A percentile compares a stretch with the other conserved stretches of the same genome.
Evolutionary conservation across 2,329 filamentous ascomycete species (phyloP).

Genomic region (Xylariaceae sp.): DNA sequence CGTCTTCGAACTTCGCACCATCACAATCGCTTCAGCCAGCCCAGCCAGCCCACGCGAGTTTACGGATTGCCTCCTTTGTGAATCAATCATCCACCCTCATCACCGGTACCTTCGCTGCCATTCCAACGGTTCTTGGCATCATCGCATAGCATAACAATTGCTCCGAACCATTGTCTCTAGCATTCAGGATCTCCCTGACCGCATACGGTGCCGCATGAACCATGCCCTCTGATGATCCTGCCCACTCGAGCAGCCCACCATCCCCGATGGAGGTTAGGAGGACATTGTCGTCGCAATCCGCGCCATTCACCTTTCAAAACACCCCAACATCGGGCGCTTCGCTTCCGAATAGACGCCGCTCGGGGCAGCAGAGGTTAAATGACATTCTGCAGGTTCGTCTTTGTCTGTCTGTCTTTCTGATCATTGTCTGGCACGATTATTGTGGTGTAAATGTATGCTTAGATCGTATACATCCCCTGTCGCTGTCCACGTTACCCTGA

Average conservation of each 20-base stretch:
- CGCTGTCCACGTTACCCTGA: too few relatives aligned
- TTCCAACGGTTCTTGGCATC: not conserved
- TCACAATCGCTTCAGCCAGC: not conserved
- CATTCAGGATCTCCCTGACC: not conserved
- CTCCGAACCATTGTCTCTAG: not conserved
- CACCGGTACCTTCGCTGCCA: not conserved
- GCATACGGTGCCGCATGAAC: not conserved
- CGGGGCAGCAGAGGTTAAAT: slow-evolving; percentile 39
- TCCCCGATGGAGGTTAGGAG: slow-evolving; percentile 4
- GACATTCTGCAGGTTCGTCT: slow-evolving; percentile 44
- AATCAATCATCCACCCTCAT: not conserved
- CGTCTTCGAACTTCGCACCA: too few relatives aligned
- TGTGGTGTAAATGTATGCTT: too few relatives aligned
- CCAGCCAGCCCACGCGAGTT: too few relatives aligned
- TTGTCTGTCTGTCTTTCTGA: not conserved
- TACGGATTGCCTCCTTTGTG: not conserved
- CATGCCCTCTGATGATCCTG: slow-evolving; percentile 12
- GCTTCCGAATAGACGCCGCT: slow-evolving; percentile 24
- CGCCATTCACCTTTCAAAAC: slow-evolving; percentile 3
- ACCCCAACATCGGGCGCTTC: slow-evolving; percentile 10
- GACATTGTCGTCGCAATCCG: slow-evolving; percentile 14
- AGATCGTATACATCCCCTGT: too few relatives aligned
- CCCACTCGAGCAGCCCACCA: slow-evolving; percentile 3
- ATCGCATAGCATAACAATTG: not conserved
- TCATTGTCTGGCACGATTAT: too few relatives aligned